These are phyloP conservation scores for Dispira parvispora DNA, from an alignment of 192 early-diverging fungal species.

Conservation along the genomic window DNA sequence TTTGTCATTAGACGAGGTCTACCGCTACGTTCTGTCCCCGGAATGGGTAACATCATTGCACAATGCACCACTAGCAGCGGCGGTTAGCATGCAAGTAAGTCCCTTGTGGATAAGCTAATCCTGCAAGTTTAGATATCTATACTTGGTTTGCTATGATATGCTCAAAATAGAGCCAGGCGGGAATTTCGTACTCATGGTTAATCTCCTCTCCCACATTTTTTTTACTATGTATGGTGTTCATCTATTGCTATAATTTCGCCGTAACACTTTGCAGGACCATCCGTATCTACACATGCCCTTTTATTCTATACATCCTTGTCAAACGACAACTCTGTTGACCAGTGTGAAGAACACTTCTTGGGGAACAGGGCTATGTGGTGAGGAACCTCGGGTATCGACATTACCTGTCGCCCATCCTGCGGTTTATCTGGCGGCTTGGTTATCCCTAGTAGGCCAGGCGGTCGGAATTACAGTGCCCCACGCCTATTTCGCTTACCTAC, in stretches of 20 bases:
- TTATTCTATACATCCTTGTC: conserved; percentile 45
- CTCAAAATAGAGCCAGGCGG: background rate
- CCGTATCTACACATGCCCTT: conserved; percentile 32
- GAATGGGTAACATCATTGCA: conserved; percentile 17
- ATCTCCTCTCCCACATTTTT: background rate
- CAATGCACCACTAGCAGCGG: conserved; percentile 17
- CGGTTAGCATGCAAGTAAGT: conserved; percentile 7
- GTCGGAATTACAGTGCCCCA: background rate
- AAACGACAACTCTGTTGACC: conserved; percentile 33
- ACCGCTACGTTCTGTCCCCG: conserved; percentile 19
- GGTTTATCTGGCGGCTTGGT: background rate
- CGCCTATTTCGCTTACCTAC: background rate
- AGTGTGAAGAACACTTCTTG: conserved; percentile 9
- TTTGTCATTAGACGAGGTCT: conserved; percentile 25
- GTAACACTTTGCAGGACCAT: conserved; percentile 25
- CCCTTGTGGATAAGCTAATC: background rate
- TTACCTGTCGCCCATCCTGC: background rate
- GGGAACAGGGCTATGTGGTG: background rate
- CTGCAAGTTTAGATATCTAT: no score
- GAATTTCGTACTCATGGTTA: background rate
- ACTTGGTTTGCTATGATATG: background rate
- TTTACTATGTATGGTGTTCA: conserved; percentile 9
- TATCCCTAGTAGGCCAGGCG: conserved; percentile 2
- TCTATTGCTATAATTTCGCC: conserved; percentile 1
- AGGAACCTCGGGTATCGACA: background rate